Conservation (phyloP, 768 basidiomycete genomes). For the Thelephora ganbajun region DNA sequence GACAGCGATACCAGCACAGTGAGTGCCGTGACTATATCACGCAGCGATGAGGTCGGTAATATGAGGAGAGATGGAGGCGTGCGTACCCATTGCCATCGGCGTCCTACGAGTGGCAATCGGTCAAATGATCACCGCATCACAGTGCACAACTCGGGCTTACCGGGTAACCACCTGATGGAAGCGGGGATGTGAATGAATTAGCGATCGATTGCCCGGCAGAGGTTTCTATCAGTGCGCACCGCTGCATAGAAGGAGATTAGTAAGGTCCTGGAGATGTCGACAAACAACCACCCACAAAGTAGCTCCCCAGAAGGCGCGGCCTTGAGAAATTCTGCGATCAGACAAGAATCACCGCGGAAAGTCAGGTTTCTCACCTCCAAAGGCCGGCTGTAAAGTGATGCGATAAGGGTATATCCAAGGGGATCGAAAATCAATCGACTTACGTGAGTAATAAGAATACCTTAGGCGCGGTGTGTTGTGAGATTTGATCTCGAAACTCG, state of each 20-base stretch:
- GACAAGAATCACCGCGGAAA: no score
- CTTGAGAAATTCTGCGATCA: background rate
- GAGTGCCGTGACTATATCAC: slow-evolving; percentile 58
- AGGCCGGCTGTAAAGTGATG: background rate
- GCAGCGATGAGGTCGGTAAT: no score
- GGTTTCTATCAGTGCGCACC: no score
- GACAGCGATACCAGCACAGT: slow-evolving; percentile 83
- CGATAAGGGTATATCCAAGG: slow-evolving; percentile 14
- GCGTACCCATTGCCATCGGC: slow-evolving; percentile 36
- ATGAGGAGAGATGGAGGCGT: no score
- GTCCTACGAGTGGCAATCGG: background rate
- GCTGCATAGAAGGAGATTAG: no score
- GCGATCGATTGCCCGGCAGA: no score
- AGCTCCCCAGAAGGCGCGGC: background rate
- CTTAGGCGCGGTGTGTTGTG: slow-evolving; percentile 2
- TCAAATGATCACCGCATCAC: no score
- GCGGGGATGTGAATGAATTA: no score
- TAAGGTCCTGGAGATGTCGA: background rate
- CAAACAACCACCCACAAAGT: background rate
- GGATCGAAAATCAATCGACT: background rate
- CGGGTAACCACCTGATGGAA: no score
- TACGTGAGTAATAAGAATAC: slow-evolving; percentile 13
- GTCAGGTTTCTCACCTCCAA: background rate
- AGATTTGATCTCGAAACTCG: background rate
- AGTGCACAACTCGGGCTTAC: no score